Conservation (phyloP, 108 stramenopile species). For the Pseudonitzschia delicatissima region DNA sequence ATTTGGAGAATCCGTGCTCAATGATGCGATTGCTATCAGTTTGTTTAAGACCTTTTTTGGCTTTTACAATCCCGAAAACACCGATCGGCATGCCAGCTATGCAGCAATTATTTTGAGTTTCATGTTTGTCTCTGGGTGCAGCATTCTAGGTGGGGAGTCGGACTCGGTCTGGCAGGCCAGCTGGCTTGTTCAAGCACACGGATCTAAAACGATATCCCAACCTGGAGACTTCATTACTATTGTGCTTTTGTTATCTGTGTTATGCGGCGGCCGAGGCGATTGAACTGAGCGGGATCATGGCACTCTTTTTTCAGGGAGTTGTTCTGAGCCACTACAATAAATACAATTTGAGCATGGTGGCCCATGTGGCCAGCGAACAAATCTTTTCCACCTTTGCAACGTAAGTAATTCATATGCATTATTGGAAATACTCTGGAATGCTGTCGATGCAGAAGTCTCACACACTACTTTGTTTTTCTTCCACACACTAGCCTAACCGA, state of each 20-base stretch:
- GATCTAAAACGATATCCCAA: slow-evolving; percentile 82
- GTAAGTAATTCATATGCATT: not conserved
- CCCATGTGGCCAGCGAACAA: slow-evolving; percentile 87
- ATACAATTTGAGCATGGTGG: slow-evolving; percentile 85
- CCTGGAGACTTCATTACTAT: slow-evolving; percentile 90
- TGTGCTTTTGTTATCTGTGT: slow-evolving; percentile 92
- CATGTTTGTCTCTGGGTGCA: slow-evolving; percentile 52
- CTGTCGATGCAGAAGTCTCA: not conserved
- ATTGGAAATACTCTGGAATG: not conserved
- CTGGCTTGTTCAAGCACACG: slow-evolving; percentile 89
- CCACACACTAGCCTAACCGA: slow-evolving; percentile 60
- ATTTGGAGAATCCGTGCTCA: slow-evolving; percentile 96
- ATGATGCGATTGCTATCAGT: slow-evolving; percentile 98
- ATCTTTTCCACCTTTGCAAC: slow-evolving; percentile 92
- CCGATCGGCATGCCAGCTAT: slow-evolving; percentile 59
- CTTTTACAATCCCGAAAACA: slow-evolving; percentile 77
- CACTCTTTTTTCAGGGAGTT: slow-evolving; percentile 93
- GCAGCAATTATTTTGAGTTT: slow-evolving; percentile 74
- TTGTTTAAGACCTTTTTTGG: slow-evolving; percentile 92
- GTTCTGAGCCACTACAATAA: slow-evolving; percentile 93
- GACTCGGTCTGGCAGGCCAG: slow-evolving; percentile 79
- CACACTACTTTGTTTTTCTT: not conserved
- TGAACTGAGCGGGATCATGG: slow-evolving; percentile 92
- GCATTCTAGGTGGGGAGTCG: slow-evolving; percentile 82
- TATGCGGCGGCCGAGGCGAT: slow-evolving; percentile 91